Percentiles rank a stretch among this genome's conserved stretches.
phyloP scores from a whole-genome alignment of 2,329 filamentous ascomycete species.

The Graphiopsis chlorocephala region DNA sequence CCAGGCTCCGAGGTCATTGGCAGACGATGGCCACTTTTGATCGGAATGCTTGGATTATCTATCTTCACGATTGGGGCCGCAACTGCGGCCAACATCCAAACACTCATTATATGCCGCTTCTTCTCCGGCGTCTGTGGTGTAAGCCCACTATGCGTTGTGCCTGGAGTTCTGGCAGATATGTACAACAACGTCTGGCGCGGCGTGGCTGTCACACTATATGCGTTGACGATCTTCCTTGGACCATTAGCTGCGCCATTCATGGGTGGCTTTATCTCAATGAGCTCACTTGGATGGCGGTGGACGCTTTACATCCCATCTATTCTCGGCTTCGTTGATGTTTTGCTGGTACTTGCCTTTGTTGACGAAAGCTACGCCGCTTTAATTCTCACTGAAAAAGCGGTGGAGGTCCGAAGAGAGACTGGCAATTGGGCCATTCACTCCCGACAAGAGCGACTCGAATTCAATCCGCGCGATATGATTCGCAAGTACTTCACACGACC shows the following conservation, averaged over 20 bases:
- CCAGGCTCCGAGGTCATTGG: slow-evolving; percentile 23
- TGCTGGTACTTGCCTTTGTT: slow-evolving; percentile 44
- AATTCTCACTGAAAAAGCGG: slow-evolving; percentile 50
- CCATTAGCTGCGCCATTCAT: slow-evolving; percentile 24
- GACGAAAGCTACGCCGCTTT: slow-evolving; percentile 55
- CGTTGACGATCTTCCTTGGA: slow-evolving; percentile 23
- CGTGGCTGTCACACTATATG: slow-evolving; percentile 22
- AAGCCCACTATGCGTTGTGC: slow-evolving; percentile 19
- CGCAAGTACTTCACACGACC: slow-evolving; percentile 51
- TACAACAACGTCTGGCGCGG: slow-evolving; percentile 21
- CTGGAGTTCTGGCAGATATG: slow-evolving; percentile 19
- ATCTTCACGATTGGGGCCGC: slow-evolving; percentile 34
- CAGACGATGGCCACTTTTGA: slow-evolving; percentile 15
- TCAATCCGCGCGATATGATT: slow-evolving; percentile 37
- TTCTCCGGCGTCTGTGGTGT: slow-evolving; percentile 33
- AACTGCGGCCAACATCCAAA: slow-evolving; percentile 37
- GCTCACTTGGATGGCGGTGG: slow-evolving; percentile 30
- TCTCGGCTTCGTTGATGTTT: slow-evolving; percentile 43
- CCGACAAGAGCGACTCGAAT: slow-evolving; percentile 13
- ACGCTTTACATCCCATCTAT: slow-evolving; percentile 43
- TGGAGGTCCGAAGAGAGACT: slow-evolving; percentile 14
- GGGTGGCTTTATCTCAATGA: slow-evolving; percentile 24
- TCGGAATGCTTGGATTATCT: slow-evolving; percentile 13
- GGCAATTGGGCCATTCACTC: slow-evolving; percentile 17
- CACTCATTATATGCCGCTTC: slow-evolving; percentile 42